Evolutionary conservation across 179 eudicot species (phyloP).

Genomic region (Beta lomatogona): DNA sequence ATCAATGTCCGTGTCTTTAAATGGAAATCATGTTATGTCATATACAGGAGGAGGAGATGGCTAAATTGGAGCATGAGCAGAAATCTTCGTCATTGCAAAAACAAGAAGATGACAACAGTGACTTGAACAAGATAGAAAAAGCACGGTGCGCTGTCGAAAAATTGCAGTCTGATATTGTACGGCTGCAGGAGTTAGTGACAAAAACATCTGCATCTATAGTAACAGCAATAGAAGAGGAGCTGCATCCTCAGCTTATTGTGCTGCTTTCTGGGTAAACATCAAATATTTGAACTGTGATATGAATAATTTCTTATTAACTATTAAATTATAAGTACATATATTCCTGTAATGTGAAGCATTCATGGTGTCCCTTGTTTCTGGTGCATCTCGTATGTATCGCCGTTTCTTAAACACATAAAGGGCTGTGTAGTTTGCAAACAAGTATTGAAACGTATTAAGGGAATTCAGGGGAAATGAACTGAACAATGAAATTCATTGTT

Average conservation of each 20-base stretch:
- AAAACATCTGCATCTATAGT: conserved; percentile 48
- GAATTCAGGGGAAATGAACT: too few species aligned
- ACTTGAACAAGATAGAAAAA: conserved; percentile 59
- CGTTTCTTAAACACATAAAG: too few species aligned
- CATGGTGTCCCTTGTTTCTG: not conserved
- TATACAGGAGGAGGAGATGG: conserved; percentile 60
- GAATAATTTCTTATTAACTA: not conserved
- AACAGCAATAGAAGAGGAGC: conserved; percentile 50
- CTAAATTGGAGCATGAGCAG: conserved; percentile 54
- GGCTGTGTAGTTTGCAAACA: too few species aligned
- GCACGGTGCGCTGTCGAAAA: conserved; percentile 47
- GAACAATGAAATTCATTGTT: too few species aligned
- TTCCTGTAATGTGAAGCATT: too few species aligned
- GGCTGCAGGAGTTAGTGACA: conserved; percentile 58
- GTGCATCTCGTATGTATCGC: not conserved
- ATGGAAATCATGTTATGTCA: not conserved
- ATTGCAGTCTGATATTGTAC: conserved; percentile 56
- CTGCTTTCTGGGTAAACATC: conserved; percentile 59
- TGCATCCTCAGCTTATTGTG: conserved; percentile 73
- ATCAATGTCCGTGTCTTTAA: not conserved
- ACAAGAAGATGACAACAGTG: conserved; percentile 54
- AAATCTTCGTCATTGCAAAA: conserved; percentile 55
- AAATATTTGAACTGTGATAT: not conserved
- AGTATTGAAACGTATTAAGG: too few species aligned
- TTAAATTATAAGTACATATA: not conserved